Evolutionary conservation across 345 rosid species (phyloP).

Genomic region (Eucalyptus pumila): DNA sequence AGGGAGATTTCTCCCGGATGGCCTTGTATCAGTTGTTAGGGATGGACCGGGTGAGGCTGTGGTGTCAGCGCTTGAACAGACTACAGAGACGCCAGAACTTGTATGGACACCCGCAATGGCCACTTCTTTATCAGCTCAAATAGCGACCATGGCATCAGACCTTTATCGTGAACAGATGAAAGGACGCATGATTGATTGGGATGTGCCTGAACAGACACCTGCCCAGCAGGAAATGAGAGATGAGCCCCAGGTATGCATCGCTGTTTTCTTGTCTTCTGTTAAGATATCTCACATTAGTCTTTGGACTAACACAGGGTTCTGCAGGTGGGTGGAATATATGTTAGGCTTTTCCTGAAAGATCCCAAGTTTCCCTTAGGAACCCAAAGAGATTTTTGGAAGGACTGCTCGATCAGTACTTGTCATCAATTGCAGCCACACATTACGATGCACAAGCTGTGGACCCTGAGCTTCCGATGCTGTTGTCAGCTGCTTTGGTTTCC

Average conservation of each 20-base stretch:
- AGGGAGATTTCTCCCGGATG: constrained; percentile 96
- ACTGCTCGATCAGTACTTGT: constrained; percentile 84
- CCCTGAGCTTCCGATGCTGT: constrained; percentile 90
- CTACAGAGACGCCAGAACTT: constrained; percentile 96
- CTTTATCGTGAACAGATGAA: constrained; percentile 87
- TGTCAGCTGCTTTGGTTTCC: constrained; percentile 98
- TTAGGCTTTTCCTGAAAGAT: constrained; percentile 88
- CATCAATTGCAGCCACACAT: constrained; percentile 91
- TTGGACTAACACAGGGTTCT: background rate
- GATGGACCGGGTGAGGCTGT: constrained; percentile 99
- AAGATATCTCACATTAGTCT: background rate
- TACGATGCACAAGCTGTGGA: constrained; percentile 67
- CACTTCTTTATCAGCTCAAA: constrained; percentile 91
- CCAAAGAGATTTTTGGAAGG: constrained; percentile 98
- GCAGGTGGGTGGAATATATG: constrained; percentile 96
- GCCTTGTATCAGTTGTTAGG: constrained; percentile 82
- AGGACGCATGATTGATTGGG: constrained; percentile 94
- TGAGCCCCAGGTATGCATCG: constrained; percentile 67
- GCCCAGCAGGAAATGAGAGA: constrained; percentile 88
- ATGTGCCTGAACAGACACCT: constrained; percentile 92
- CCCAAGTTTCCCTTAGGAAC: constrained; percentile 93
- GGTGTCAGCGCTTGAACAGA: constrained; percentile 80
- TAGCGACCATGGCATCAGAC: constrained; percentile 91
- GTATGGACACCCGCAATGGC: constrained; percentile 99
- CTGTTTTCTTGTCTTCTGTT: background rate